phyloP scores from a whole-genome alignment of 345 rosid genomes.

The Nephelium lappaceum region DNA sequence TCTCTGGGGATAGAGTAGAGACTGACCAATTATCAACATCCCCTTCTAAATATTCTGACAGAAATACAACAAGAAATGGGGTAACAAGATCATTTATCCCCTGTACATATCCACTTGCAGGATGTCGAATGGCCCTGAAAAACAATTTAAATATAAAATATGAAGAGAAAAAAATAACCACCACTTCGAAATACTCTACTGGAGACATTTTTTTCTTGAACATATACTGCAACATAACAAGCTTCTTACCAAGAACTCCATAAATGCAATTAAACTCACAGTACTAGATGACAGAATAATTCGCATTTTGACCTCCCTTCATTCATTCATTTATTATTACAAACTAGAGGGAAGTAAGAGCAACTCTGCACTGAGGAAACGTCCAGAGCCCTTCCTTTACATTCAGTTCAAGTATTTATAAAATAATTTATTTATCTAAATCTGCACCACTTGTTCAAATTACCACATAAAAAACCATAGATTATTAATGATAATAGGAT shows the following conservation, averaged over 20 bases:
- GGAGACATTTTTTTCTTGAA: neutral
- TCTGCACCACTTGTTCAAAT: neutral
- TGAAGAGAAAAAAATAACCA: slow-evolving; percentile 6
- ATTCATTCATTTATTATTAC: neutral
- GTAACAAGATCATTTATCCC: slow-evolving; percentile 99
- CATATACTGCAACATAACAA: neutral
- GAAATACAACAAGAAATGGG: slow-evolving; percentile 90
- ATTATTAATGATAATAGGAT: neutral
- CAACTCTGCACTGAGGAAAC: neutral
- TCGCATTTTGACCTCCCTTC: neutral
- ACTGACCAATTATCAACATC: slow-evolving; percentile 76
- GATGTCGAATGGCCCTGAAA: slow-evolving; percentile 97
- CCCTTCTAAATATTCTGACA: slow-evolving; percentile 90
- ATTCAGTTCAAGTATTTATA: neutral
- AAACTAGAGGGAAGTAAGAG: neutral
- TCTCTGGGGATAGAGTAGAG: slow-evolving; percentile 63
- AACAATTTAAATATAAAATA: slow-evolving; percentile 26
- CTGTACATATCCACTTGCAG: slow-evolving; percentile 98
- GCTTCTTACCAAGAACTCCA: slow-evolving; percentile 10
- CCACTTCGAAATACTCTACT: slow-evolving; percentile 5
- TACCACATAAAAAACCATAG: neutral
- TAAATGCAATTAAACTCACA: neutral
- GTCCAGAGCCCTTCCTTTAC: neutral
- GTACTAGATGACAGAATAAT: neutral
- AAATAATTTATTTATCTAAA: neutral